Conservation (phyloP, 192 early-diverging fungal genomes). For the Blastocladiella britannica region DNA sequence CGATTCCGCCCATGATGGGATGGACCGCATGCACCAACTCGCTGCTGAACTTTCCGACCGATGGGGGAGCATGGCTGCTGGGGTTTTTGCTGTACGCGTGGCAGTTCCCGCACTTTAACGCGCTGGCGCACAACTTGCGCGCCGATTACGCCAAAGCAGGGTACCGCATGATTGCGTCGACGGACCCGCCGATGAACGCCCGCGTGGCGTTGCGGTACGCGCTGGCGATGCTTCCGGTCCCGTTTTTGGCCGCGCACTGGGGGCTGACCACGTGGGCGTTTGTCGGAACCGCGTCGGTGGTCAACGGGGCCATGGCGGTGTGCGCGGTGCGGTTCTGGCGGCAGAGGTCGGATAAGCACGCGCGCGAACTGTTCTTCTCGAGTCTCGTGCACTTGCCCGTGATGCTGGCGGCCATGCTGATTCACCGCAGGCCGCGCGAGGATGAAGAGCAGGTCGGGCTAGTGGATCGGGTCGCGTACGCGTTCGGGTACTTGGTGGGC, state of each 20-base stretch:
- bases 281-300: slow-evolving; percentile 43
- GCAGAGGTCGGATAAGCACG: slow-evolving; percentile 51
- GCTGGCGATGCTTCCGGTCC: slow-evolving; percentile 49
- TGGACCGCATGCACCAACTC: slow-evolving; percentile 72
- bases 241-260: slow-evolving; percentile 30
- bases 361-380: slow-evolving; percentile 75
- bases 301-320: slow-evolving; percentile 52
- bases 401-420: slow-evolving; percentile 64
- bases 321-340: slow-evolving; percentile 63
- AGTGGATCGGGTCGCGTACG: background rate
- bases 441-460: background rate
- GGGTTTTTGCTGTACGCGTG: slow-evolving; percentile 72
- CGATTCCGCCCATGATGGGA: slow-evolving; percentile 96
- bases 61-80: slow-evolving; percentile 59
- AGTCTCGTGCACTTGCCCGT: slow-evolving; percentile 76
- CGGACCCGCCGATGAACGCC: slow-evolving; percentile 67
- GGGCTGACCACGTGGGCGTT: slow-evolving; percentile 65
- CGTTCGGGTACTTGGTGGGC: slow-evolving; percentile 2
- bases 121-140: slow-evolving; percentile 71
- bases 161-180: slow-evolving; percentile 85
- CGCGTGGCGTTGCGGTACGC: slow-evolving; percentile 67
- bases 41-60: slow-evolving; percentile 16
- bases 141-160: slow-evolving; percentile 93
- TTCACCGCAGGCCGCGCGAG: slow-evolving; percentile 22
- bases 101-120: slow-evolving; percentile 99